Percentiles rank a stretch among this genome's conserved stretches.
These are phyloP conservation scores for Hygrophila difformis DNA, from an alignment of 257 asterid species.

Conservation along the genomic window DNA sequence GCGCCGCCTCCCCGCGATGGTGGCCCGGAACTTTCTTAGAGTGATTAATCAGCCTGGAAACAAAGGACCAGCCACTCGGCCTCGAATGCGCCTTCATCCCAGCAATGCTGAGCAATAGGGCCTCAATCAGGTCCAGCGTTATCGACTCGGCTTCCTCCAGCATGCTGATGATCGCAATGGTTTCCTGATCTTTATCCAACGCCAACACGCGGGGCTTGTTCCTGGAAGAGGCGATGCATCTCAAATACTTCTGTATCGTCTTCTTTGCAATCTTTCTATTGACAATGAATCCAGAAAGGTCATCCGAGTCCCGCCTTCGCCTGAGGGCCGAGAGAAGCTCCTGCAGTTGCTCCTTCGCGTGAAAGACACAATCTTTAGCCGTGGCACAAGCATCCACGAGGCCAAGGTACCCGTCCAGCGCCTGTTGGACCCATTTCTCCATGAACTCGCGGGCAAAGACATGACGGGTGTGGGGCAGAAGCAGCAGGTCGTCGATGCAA, in stretches of 20 bases:
- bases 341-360: slow-evolving; percentile 14
- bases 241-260: slow-evolving; percentile 18
- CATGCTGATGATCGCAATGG: slow-evolving; percentile 25
- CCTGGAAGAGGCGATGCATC: slow-evolving; percentile 16
- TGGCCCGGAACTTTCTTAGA: slow-evolving; percentile 1
- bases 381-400: slow-evolving; percentile 33
- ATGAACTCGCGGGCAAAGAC: slow-evolving; percentile 18
- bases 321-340: slow-evolving; percentile 24
- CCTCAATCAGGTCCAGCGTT: slow-evolving; percentile 22
- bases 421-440: slow-evolving; percentile 26
- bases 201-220: slow-evolving; percentile 6
- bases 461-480: slow-evolving; percentile 21
- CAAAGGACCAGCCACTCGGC: slow-evolving; percentile 26
- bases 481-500: slow-evolving; percentile 23
- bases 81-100: slow-evolving; percentile 18
- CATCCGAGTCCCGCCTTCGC: slow-evolving; percentile 16
- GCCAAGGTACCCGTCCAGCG: slow-evolving; percentile 28
- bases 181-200: slow-evolving; percentile 20
- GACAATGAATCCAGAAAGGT: slow-evolving; percentile 7
- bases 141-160: slow-evolving; percentile 27
- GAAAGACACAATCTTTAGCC: slow-evolving; percentile 22
- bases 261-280: slow-evolving; percentile 20
- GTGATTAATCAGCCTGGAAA: slow-evolving; percentile 25
- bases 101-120: slow-evolving; percentile 16
- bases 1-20: neutral